A percentile compares a stretch with the other conserved stretches of the same genome.
These are phyloP conservation scores for Agrocybe pediades DNA, from an alignment of 768 basidiomycete genomes.

Conservation along the genomic window DNA sequence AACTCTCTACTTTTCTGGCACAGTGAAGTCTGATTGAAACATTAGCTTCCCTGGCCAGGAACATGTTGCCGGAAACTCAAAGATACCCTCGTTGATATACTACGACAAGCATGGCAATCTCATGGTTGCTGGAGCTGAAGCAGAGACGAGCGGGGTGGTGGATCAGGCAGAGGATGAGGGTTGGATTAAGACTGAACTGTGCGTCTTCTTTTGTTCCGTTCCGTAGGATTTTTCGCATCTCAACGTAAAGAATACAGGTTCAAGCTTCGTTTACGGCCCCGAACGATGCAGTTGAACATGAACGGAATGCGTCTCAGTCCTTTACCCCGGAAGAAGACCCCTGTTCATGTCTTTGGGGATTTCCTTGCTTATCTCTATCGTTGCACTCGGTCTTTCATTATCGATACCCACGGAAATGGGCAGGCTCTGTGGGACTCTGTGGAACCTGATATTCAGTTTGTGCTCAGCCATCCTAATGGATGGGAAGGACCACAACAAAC, in stretches of 20 bases:
- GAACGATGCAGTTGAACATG: slow-evolving; percentile 79
- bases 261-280: slow-evolving; percentile 78
- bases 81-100: slow-evolving; percentile 79
- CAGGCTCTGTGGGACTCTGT: slow-evolving; percentile 68
- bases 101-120: slow-evolving; percentile 68
- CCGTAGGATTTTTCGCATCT: neutral
- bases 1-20: too few species aligned
- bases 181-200: slow-evolving; percentile 80
- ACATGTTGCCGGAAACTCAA: slow-evolving; percentile 83
- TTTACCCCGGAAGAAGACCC: slow-evolving; percentile 65
- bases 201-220: slow-evolving; percentile 26
- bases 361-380: slow-evolving; percentile 74
- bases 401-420: slow-evolving; percentile 83
- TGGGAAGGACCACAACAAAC: slow-evolving; percentile 82
- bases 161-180: slow-evolving; percentile 76
- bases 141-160: slow-evolving; percentile 57
- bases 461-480: slow-evolving; percentile 79
- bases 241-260: slow-evolving; percentile 45
- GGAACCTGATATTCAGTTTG: slow-evolving; percentile 70
- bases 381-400: slow-evolving; percentile 76
- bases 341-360: slow-evolving; percentile 80
- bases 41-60: slow-evolving; percentile 81
- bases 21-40: neutral
- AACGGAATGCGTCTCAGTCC: slow-evolving; percentile 78
- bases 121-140: slow-evolving; percentile 78